A percentile compares a stretch with the other conserved stretches of the same genome.
These are phyloP conservation scores for Kurtzmaniella quercitrusa DNA, from an alignment of 1,139 yeast species.

Conservation along the genomic window DNA sequence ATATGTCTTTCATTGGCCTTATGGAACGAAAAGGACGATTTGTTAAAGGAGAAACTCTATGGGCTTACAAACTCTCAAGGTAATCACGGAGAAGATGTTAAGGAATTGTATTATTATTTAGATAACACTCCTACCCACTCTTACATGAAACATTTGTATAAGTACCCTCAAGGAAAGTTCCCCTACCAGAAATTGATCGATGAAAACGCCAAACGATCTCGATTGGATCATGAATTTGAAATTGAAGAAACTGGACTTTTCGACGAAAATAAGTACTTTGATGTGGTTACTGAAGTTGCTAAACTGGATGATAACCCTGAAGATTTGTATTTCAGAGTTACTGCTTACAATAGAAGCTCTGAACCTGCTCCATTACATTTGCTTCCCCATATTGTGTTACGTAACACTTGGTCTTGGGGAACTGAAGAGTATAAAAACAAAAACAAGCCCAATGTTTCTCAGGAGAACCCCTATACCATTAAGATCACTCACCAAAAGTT, in stretches of 20 bases:
- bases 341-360: slow-evolving; percentile 84
- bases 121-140: slow-evolving; percentile 94
- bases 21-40: slow-evolving; percentile 89
- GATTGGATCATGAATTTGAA: slow-evolving; percentile 68
- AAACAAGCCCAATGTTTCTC: slow-evolving; percentile 49
- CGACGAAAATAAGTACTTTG: slow-evolving; percentile 80
- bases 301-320: slow-evolving; percentile 80
- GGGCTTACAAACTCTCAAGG: slow-evolving; percentile 94
- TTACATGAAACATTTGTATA: slow-evolving; percentile 88
- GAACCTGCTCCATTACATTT: slow-evolving; percentile 86
- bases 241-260: slow-evolving; percentile 73
- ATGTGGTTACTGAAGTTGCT: slow-evolving; percentile 88
- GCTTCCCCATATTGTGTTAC: slow-evolving; percentile 77
- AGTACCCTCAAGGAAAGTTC: slow-evolving; percentile 81
- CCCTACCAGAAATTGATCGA: slow-evolving; percentile 78
- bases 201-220: slow-evolving; percentile 61
- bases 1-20: slow-evolving; percentile 76
- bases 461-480: slow-evolving; percentile 44
- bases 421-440: slow-evolving; percentile 42
- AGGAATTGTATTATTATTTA: slow-evolving; percentile 75
- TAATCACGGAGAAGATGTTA: slow-evolving; percentile 95
- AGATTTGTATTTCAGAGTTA: slow-evolving; percentile 76
- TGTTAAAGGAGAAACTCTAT: slow-evolving; percentile 81
- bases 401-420: slow-evolving; percentile 96
- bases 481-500: slow-evolving; percentile 66